Base-by-base conservation (phyloP, 495 filamentous ascomycete genomes). In the Aspergillus diversus region DNA sequence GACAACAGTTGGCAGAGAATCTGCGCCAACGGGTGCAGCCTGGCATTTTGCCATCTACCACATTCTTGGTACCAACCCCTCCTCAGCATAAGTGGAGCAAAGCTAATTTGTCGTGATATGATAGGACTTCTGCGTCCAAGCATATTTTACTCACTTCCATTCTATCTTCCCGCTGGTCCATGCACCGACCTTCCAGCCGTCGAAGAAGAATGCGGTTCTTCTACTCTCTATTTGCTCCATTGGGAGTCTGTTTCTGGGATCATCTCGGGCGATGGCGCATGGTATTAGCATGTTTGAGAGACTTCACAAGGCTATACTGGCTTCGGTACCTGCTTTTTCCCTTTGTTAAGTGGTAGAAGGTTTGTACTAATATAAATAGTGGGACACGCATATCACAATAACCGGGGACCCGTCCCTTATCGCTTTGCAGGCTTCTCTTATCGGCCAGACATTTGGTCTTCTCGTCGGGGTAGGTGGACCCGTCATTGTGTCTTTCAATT, bases 371-470 rank as follows among this genome's bases (percentile, higher is more conserved):
- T 12, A 5, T 12, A 8, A 11, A 43, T 17, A 49, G 67, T 70
- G 65, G 67, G 67, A 70, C 7, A 48, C 57, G 53, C 61, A 59
- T 15, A 35, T 63, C 7, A 33, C 54, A 32, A 34, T 56, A 17
- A 21, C 47, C 7, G 32, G n/a, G 17, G 51, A 58, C 50, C 35
- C 11, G 11, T 48, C 31, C 3, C 31, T 60, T 21, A 60, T 72
- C 9, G 66, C 70, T 17, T 37, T 77, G 27, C 76, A 78, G 56
- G 73, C 76, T 3, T 68, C 71, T 16, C 58, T 75, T 3, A 66
- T 77, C 9, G 76, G 73, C 1, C 76, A 78, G 47, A 76, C 71
- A 0, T 77, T 77, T 66, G 75, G 70, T 17, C 62, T 78, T 51
- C 59, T 78, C 35, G 63, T 75, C 6, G 75, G 73, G 7, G 69